Conservation (phyloP, 129 eudicot species). For the Daucus carota region DNA sequence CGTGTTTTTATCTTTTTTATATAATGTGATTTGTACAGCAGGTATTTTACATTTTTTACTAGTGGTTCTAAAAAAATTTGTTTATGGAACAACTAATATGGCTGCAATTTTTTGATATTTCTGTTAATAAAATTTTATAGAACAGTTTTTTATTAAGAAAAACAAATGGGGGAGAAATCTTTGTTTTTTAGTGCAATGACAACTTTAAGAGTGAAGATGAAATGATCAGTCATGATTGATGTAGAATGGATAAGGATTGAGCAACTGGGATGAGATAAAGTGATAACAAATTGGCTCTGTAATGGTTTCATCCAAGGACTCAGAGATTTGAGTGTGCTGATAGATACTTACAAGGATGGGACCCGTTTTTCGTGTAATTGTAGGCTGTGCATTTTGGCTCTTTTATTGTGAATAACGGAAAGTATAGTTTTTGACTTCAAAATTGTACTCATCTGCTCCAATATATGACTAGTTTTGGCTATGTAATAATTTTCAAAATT, state of each 20-base stretch:
- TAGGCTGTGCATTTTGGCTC: neutral
- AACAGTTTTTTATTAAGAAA: too few species aligned
- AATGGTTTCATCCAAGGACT: neutral
- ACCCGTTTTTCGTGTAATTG: neutral
- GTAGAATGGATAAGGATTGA: neutral
- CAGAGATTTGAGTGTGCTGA: neutral
- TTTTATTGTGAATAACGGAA: neutral
- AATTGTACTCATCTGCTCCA: neutral
- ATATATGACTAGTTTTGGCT: neutral
- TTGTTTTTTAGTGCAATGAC: neutral
- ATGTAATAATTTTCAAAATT: neutral
- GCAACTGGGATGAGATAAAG: neutral
- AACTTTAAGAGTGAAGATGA: neutral
- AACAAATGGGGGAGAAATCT: too few species aligned
- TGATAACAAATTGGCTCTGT: neutral
- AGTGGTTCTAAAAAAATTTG: too few species aligned
- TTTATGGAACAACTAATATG: constrained; percentile 11
- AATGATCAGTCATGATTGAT: neutral
- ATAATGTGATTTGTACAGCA: too few species aligned
- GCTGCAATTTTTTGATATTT: neutral
- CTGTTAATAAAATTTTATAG: too few species aligned
- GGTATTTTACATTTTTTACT: too few species aligned
- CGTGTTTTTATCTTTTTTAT: too few species aligned
- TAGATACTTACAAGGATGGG: neutral
- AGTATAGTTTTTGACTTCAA: neutral